These are phyloP conservation scores for Salvia hispanica DNA, from an alignment of 257 asterid genomes.

Conservation along the genomic window DNA sequence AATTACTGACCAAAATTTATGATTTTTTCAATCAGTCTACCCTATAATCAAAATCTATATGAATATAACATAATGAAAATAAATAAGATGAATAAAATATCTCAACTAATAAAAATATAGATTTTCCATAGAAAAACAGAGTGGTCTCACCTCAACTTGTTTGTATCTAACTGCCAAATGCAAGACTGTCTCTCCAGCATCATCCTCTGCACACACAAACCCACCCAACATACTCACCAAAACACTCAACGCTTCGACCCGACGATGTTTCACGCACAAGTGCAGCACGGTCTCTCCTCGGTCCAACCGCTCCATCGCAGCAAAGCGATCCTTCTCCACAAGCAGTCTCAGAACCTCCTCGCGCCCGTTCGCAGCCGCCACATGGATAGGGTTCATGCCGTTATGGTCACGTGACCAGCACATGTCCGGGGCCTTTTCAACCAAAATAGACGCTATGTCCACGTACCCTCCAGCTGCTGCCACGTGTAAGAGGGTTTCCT, in stretches of 20 bases:
- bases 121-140: no score
- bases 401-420: not conserved
- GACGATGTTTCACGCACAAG: conserved; percentile 1
- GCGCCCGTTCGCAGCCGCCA: not conserved
- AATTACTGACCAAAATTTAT: no score
- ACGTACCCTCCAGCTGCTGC: no score
- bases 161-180: not conserved
- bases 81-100: no score
- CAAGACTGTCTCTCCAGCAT: not conserved
- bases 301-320: not conserved
- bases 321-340: accelerated
- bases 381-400: not conserved
- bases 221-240: not conserved
- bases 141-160: not conserved
- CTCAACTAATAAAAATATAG: no score
- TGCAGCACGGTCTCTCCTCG: not conserved
- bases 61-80: no score
- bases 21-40: no score
- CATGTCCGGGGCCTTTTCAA: not conserved
- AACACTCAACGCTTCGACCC: accelerated
- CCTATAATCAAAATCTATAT: no score
- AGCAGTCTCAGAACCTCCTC: not conserved
- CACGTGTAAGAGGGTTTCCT: no score
- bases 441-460: no score
- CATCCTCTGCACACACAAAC: not conserved